These are phyloP conservation scores for Cryphonectria japonica DNA, from an alignment of 2,329 filamentous ascomycete genomes.

Conservation along the genomic window DNA sequence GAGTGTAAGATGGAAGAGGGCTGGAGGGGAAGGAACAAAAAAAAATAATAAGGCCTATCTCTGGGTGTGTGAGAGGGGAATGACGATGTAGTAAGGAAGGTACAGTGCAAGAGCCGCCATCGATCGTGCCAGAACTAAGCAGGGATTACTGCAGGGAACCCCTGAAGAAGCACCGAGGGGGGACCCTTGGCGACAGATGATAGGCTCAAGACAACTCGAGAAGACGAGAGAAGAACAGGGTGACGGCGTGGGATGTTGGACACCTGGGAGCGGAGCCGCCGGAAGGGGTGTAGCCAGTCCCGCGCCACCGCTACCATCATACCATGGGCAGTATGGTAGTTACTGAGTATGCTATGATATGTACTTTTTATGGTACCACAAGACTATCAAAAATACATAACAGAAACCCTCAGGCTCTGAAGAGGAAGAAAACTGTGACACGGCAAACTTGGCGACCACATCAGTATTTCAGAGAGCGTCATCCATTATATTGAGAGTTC, in stretches of 20 bases:
- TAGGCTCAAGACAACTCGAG: not conserved
- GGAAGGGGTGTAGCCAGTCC: not conserved
- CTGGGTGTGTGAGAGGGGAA: not conserved
- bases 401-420: not conserved
- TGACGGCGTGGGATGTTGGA: constrained; percentile 4
- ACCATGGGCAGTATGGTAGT: not conserved
- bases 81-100: not conserved
- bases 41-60: constrained; percentile 11
- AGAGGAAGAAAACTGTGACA: not conserved
- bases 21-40: too few relatives aligned
- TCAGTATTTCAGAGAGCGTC: not conserved
- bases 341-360: not conserved
- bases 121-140: not conserved
- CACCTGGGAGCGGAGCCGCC: constrained; percentile 4
- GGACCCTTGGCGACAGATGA: not conserved
- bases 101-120: constrained; percentile 8
- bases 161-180: not conserved
- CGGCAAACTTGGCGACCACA: not conserved
- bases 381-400: too few relatives aligned
- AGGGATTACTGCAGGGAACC: not conserved
- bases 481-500: not conserved
- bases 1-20: not conserved
- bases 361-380: too few relatives aligned
- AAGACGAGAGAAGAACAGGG: not conserved
- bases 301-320: not conserved